Conservation (phyloP, 306 rosid species). For the Glycine tomentella region DNA sequence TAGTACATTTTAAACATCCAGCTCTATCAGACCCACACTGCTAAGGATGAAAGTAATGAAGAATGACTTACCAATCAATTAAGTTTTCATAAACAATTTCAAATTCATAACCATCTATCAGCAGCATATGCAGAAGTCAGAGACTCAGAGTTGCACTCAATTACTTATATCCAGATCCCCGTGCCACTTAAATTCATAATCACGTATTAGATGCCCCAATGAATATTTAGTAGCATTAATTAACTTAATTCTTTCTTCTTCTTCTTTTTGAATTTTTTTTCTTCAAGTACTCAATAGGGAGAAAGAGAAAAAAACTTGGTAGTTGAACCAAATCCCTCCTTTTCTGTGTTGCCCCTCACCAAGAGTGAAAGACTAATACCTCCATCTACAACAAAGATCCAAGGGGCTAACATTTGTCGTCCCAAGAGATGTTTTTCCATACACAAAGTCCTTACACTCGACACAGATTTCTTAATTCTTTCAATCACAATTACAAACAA, state of each 20-base stretch:
- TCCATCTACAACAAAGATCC: not conserved
- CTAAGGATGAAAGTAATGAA: slow-evolving; percentile 7
- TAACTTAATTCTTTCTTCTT: too few relatives aligned
- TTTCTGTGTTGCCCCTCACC: not conserved
- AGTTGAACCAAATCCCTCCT: slow-evolving; percentile 10
- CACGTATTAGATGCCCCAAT: not conserved
- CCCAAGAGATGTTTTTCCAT: not conserved
- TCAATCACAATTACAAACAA: slow-evolving; percentile 29
- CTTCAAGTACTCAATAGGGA: too few relatives aligned
- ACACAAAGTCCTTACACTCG: not conserved
- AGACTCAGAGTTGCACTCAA: slow-evolving; percentile 20
- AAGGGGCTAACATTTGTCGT: not conserved
- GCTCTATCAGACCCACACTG: not conserved
- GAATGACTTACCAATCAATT: slow-evolving; percentile 12
- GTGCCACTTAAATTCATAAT: slow-evolving; percentile 21
- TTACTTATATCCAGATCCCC: slow-evolving; percentile 34
- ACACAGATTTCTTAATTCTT: not conserved
- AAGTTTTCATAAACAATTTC: slow-evolving; percentile 22
- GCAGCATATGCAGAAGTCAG: slow-evolving; percentile 29
- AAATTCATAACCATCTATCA: slow-evolving; percentile 20
- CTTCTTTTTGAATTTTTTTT: too few relatives aligned
- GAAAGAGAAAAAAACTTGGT: not conserved
- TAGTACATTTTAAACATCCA: slow-evolving; percentile 2
- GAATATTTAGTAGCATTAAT: slow-evolving; percentile 6
- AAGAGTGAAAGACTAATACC: not conserved